Percentiles rank a stretch among this genome's conserved stretches.
phyloP scores from a whole-genome alignment of 306 rosid species.

The Malus sieversii region DNA sequence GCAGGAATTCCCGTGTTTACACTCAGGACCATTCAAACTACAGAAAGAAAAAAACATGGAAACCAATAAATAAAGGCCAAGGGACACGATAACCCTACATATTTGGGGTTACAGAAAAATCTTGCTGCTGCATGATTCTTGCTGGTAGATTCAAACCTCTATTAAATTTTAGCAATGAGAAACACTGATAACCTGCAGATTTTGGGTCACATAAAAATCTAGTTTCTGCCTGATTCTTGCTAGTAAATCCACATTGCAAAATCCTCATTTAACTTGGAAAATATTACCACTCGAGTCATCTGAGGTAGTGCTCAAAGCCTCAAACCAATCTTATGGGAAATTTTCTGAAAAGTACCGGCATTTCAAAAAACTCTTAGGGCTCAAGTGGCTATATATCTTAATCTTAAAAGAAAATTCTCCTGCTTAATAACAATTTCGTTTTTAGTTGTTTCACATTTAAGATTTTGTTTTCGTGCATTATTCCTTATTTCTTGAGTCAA shows the following conservation, averaged over 20 bases:
- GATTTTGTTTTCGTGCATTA: no score
- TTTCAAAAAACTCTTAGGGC: no score
- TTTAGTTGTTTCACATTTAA: no score
- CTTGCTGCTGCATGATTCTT: background rate
- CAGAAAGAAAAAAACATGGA: background rate
- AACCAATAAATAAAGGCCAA: background rate
- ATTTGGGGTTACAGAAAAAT: background rate
- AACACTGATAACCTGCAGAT: constrained; percentile 1
- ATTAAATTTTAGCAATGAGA: background rate
- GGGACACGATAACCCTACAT: background rate
- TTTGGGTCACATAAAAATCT: background rate
- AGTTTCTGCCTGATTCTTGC: background rate
- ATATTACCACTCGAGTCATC: background rate
- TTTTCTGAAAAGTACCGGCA: background rate
- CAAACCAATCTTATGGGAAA: background rate
- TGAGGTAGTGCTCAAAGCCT: background rate
- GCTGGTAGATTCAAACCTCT: background rate
- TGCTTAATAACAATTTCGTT: no score
- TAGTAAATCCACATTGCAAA: background rate
- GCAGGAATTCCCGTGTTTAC: no score
- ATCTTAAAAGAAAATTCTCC: no score
- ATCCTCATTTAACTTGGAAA: background rate
- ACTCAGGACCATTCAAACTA: constrained; percentile 6
- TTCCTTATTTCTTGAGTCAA: background rate
- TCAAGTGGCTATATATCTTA: no score